A percentile compares a stretch with the other conserved stretches of the same genome.
phyloP scores from a whole-genome alignment of 495 filamentous ascomycete genomes.

The Geopyxis carbonaria region DNA sequence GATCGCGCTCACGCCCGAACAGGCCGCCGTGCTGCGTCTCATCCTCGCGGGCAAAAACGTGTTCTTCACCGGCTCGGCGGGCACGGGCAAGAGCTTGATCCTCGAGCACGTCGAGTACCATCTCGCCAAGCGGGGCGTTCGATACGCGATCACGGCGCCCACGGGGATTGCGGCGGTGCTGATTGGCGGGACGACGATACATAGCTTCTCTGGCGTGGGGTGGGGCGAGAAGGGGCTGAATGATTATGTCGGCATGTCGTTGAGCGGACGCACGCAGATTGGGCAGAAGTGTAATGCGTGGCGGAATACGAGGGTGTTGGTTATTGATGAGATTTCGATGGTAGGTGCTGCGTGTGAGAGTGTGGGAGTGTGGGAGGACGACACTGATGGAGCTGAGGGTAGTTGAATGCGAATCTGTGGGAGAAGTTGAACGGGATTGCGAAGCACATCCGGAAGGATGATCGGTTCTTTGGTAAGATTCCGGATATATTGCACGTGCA shows the following conservation, averaged over 20 bases:
- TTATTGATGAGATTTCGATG: constrained; percentile 26
- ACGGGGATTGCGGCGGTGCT: constrained; percentile 19
- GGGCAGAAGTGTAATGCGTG: constrained; percentile 2
- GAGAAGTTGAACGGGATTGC: constrained; percentile 18
- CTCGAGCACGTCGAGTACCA: constrained; percentile 15
- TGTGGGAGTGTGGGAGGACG: background rate
- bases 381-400: background rate
- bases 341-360: constrained; percentile 4
- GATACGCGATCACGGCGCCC: constrained; percentile 21
- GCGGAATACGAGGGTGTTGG: constrained; percentile 12
- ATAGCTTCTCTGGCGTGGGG: constrained; percentile 21
- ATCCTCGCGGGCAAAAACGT: constrained; percentile 14
- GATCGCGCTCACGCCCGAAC: constrained; percentile 5
- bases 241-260: background rate
- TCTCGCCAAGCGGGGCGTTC: constrained; percentile 2
- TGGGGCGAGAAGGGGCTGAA: constrained; percentile 13
- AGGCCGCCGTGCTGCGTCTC: constrained; percentile 11
- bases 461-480: constrained; percentile 15
- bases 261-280: background rate
- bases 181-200: constrained; percentile 21
- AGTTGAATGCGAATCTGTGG: constrained; percentile 21
- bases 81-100: constrained; percentile 20
- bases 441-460: background rate
- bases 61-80: constrained; percentile 23
- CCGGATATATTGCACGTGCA: background rate